Base-by-base conservation (phyloP, 495 filamentous ascomycete species). In the Aspergillus panamensis region DNA sequence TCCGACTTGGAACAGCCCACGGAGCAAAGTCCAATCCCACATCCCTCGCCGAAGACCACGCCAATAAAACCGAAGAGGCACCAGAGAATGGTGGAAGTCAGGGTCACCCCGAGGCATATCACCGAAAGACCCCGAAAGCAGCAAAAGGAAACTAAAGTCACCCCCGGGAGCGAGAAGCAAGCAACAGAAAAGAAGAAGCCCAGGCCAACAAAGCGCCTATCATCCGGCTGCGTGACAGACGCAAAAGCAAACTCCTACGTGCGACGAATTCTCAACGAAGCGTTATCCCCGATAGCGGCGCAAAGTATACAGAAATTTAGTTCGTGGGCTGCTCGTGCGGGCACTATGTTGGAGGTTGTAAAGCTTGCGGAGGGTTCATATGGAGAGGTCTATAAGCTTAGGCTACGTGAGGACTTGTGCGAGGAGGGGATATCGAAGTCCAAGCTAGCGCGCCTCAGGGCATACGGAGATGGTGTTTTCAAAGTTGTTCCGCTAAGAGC, bases 301-400 rank as follows among this genome's bases (percentile, higher is more conserved):
- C 71, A 72, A 55, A 66, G 66, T 17, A 68, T 77, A 8, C 76
- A 77, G 51, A 77, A 67, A 48, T 79, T 79, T 51, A 59, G 54
- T 40, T 71, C 73, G 1, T 78, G 76, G 76, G 74, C 74, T 31
- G 69, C 69, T 1, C 69, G 71, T 17, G 74, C 71, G 3, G 74
- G 68, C 20, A 72, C 66, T 32, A 67, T 75, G 65, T 69, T 80
- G 29, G 62, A 71, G 31, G 72, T 81, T 19, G 71, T 68, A 5
- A 81, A 82, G 53, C 64, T 82, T 9, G 78, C 77, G 13, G 75
- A 81, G 47, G 80, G 80, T 10, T 79, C 77, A 6, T 82, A 79
- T 51, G 80, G 77, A 53, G 77, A 79, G 48, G 78, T 82, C 5
- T 78, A 81, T 58, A 76, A 77, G 19, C 67, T 81, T 7, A 69